Conservation (phyloP, 2,329 filamentous ascomycete genomes). For the Colletotrichum orbiculare region DNA sequence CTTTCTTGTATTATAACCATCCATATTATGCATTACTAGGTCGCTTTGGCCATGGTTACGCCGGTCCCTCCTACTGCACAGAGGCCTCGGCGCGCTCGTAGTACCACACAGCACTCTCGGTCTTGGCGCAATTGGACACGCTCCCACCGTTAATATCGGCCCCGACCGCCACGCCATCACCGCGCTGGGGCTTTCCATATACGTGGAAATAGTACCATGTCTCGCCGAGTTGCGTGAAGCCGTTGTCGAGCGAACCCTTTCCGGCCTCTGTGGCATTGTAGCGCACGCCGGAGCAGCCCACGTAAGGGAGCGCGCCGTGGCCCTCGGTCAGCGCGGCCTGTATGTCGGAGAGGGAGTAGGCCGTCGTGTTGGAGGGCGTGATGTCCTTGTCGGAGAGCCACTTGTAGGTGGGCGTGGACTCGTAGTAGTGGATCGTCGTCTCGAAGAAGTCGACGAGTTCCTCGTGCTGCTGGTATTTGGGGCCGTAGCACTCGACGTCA, state of each 20-base stretch:
- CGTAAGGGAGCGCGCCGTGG: slow-evolving; percentile 67
- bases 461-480: slow-evolving; percentile 63
- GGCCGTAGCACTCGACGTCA: slow-evolving; percentile 72
- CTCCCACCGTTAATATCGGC: slow-evolving; percentile 59
- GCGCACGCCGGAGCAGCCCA: slow-evolving; percentile 69
- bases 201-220: slow-evolving; percentile 76
- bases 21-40: slow-evolving; percentile 1
- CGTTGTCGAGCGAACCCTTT: slow-evolving; percentile 63
- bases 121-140: slow-evolving; percentile 65
- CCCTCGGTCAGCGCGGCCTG: slow-evolving; percentile 60
- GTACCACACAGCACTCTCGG: slow-evolving; percentile 64
- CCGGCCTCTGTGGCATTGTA: slow-evolving; percentile 72
- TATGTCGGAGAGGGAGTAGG: slow-evolving; percentile 64
- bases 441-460: slow-evolving; percentile 74
- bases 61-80: slow-evolving; percentile 12
- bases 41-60: neutral
- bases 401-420: slow-evolving; percentile 66
- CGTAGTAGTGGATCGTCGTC: slow-evolving; percentile 68
- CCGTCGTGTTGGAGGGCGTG: slow-evolving; percentile 67
- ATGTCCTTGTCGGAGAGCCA: slow-evolving; percentile 69
- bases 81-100: slow-evolving; percentile 56
- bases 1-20: too few species aligned
- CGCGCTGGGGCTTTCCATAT: slow-evolving; percentile 66
- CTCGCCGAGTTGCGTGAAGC: slow-evolving; percentile 68
- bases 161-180: slow-evolving; percentile 55